Conservation (phyloP, 2,329 filamentous ascomycete species). For the Botrytis paeoniae region DNA sequence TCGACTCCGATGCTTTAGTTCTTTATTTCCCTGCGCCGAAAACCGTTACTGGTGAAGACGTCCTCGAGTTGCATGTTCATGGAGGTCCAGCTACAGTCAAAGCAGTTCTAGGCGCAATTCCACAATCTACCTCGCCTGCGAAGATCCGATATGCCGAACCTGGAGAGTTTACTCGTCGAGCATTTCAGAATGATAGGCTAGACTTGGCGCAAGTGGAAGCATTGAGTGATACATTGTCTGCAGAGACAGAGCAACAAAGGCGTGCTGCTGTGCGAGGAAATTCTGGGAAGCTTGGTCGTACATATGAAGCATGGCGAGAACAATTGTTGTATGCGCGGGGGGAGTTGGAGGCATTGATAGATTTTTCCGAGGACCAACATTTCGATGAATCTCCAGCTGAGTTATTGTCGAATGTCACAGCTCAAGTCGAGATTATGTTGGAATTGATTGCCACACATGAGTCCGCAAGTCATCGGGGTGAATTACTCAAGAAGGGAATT, state of each 20-base stretch:
- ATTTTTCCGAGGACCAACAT: constrained; percentile 96
- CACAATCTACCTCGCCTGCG: constrained; percentile 44
- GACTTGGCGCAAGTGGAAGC: constrained; percentile 81
- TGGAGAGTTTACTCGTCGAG: constrained; percentile 90
- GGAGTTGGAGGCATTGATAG: constrained; percentile 91
- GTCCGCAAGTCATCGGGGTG: constrained; percentile 73
- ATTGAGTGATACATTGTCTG: constrained; percentile 59
- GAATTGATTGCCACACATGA: constrained; percentile 66
- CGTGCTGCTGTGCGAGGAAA: constrained; percentile 78
- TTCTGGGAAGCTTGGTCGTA: constrained; percentile 64
- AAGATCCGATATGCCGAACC: constrained; percentile 83
- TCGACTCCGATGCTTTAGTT: constrained; percentile 66
- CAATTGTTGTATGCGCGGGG: constrained; percentile 77
- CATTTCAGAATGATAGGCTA: constrained; percentile 82
- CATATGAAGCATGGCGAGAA: constrained; percentile 81
- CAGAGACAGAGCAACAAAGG: constrained; percentile 89
- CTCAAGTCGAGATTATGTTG: constrained; percentile 60
- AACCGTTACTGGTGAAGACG: constrained; percentile 87
- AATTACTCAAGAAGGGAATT: constrained; percentile 82
- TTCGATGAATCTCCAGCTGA: constrained; percentile 82
- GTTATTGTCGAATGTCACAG: constrained; percentile 66
- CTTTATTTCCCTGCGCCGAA: constrained; percentile 76
- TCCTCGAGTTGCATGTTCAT: constrained; percentile 92
- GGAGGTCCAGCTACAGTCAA: constrained; percentile 86
- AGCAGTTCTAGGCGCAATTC: constrained; percentile 77